Percentiles rank a stretch among this genome's conserved stretches.
phyloP scores from a whole-genome alignment of 2,329 filamentous ascomycete genomes.

The Neofusicoccum kwambonambiense region DNA sequence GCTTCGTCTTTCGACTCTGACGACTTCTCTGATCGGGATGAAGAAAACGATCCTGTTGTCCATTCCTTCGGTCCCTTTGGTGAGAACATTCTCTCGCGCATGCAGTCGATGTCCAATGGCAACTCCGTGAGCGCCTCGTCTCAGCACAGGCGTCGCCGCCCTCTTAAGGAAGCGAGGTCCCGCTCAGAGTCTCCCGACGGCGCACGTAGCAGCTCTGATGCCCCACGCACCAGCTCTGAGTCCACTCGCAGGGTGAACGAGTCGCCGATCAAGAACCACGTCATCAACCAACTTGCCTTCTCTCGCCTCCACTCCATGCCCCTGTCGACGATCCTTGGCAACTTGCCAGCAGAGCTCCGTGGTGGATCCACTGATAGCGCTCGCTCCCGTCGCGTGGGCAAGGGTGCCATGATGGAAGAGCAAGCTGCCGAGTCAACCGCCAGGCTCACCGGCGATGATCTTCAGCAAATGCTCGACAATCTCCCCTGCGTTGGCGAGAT shows the following conservation, averaged over 20 bases:
- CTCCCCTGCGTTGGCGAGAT: conserved; percentile 86
- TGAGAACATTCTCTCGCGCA: conserved; percentile 76
- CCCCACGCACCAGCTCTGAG: conserved; percentile 23
- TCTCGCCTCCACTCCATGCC: conserved; percentile 90
- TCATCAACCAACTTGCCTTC: conserved; percentile 92
- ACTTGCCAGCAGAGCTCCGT: conserved; percentile 66
- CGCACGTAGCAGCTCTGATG: conserved; percentile 1
- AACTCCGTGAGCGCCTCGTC: conserved; percentile 44
- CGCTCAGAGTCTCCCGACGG: conserved; percentile 34
- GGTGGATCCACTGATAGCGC: neutral
- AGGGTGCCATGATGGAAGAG: conserved; percentile 49
- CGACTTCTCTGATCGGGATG: conserved; percentile 68
- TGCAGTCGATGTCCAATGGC: conserved; percentile 70
- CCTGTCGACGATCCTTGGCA: conserved; percentile 81
- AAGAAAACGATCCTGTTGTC: conserved; percentile 91
- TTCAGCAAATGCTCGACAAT: conserved; percentile 70
- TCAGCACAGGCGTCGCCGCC: conserved; percentile 45
- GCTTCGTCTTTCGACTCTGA: conserved; percentile 43
- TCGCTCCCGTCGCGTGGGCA: neutral
- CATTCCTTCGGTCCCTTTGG: conserved; percentile 92
- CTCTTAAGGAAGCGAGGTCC: conserved; percentile 19
- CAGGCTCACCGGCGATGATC: conserved; percentile 42
- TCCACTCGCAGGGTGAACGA: conserved; percentile 32
- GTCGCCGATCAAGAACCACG: conserved; percentile 71
- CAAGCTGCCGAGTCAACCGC: conserved; percentile 27